Base-by-base conservation (phyloP, 176 grass and related monocot species). In the Avena insularis region DNA sequence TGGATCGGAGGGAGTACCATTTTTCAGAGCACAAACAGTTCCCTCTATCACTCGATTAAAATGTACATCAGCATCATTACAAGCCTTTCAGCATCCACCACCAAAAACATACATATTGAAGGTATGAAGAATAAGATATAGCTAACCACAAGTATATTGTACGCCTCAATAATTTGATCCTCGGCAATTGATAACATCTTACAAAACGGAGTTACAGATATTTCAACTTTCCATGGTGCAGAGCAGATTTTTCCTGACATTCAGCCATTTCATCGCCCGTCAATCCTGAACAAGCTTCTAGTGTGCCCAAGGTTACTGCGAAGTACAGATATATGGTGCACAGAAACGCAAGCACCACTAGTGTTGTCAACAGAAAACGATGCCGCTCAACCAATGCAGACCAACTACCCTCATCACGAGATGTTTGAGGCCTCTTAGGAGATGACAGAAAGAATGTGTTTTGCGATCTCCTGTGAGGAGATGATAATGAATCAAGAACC, bases 261-360 rank as follows among this genome's bases (percentile, higher is more conserved):
- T 81, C 75, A 51, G 89, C 78, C 86, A 81, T 94, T 54, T 93
- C 87, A 81, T 83, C 75, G 8, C 85, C 96, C 7, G 77, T 21
- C 84, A 92, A 78, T 62, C 90, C 92, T 8, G 87, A 51, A 36
- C 96, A 98, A 54, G 87, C 88, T 91, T 88, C 76, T 82, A 79
- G 43, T 35, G 77, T 25, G 65, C 89, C 93, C 79, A 96, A 71
- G 49, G 96, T 98, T 69, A 96, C 86, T 17, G 96, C 96, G 57
- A 98, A 98, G 89, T 96, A 98, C 68, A 98, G 71, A 89, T 98
- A 98, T 73, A 98, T 86, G 14, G 92, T 94, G 90, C 96, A 98
- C 49, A 98, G 90, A 58, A 98, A 94, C 58, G 82, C 90, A 86
- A 98, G 89, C 14, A 96, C 78, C 45, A 91, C 72, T 53, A 98